These are phyloP conservation scores for Jaenimonas drosophilae DNA, from an alignment of 208 protist genomes.

Conservation along the genomic window DNA sequence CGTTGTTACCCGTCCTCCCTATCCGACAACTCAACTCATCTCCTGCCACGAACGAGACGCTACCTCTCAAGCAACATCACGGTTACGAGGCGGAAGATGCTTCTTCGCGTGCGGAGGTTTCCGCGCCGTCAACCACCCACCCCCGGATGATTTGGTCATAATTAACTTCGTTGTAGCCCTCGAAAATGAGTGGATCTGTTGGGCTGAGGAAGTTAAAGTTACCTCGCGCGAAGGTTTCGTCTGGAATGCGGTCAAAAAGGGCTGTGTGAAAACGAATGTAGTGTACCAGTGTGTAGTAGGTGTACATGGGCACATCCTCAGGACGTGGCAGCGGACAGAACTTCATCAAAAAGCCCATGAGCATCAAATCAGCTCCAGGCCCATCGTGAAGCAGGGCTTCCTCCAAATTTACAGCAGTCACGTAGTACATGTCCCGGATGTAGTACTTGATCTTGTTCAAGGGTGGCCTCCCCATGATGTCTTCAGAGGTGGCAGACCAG, in stretches of 20 bases:
- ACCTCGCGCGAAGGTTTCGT: slow-evolving; percentile 76
- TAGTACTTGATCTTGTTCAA: slow-evolving; percentile 83
- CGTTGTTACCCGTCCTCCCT: too few species aligned
- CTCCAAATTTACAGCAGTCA: slow-evolving; percentile 84
- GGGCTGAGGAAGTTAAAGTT: slow-evolving; percentile 86
- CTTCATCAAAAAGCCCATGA: slow-evolving; percentile 84
- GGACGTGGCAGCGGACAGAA: slow-evolving; percentile 79
- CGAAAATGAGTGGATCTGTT: slow-evolving; percentile 71
- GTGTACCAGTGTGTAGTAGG: slow-evolving; percentile 87
- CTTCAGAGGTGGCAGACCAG: slow-evolving; percentile 72
- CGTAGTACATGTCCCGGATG: slow-evolving; percentile 89
- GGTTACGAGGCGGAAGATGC: too few species aligned
- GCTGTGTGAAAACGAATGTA: slow-evolving; percentile 88
- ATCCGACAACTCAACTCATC: too few species aligned
- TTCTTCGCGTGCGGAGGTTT: too few species aligned
- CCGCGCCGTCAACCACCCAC: slow-evolving; percentile 32
- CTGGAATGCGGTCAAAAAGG: slow-evolving; percentile 80
- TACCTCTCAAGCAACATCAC: too few species aligned
- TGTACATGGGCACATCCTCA: slow-evolving; percentile 86
- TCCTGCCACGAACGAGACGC: too few species aligned
- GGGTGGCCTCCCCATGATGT: slow-evolving; percentile 81
- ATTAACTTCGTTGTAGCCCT: slow-evolving; percentile 55
- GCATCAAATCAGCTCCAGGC: slow-evolving; percentile 73
- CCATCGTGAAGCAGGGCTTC: slow-evolving; percentile 79
- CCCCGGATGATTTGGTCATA: slow-evolving; percentile 58